Conservation (phyloP, 2,329 filamentous ascomycete species). For the Sarocladium strictum region DNA sequence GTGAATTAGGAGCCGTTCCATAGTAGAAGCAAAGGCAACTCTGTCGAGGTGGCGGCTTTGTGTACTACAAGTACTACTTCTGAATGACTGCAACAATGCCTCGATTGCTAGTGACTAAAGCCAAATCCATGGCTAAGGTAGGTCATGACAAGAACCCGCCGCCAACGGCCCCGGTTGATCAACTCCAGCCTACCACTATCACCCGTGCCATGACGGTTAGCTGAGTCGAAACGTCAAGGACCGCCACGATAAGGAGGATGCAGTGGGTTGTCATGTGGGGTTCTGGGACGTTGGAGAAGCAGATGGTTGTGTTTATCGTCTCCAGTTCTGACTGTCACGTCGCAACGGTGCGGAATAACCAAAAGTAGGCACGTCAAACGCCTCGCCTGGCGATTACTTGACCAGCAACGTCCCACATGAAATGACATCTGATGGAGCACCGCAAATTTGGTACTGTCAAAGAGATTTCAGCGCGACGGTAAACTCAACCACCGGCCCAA, state of each 20-base stretch:
- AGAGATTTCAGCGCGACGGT: not conserved
- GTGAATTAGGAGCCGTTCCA: constrained; percentile 5
- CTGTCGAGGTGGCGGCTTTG: constrained; percentile 2
- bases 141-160: constrained; percentile 9
- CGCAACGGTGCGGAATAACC: constrained; percentile 8
- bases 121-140: not conserved
- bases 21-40: constrained; percentile 6
- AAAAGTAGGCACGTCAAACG: not conserved
- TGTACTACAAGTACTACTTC: constrained; percentile 10
- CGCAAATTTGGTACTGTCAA: not conserved
- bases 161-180: not conserved
- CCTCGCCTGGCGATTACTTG: not conserved
- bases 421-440: not conserved
- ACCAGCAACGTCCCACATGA: constrained; percentile 1
- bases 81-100: not conserved
- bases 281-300: not conserved
- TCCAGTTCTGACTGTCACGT: constrained; percentile 5
- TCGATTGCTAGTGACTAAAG: not conserved
- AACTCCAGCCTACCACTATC: constrained; percentile 3
- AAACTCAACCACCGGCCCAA: not conserved
- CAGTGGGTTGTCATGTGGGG: not conserved
- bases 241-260: not conserved
- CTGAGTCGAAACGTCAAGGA: not conserved
- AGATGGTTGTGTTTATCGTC: not conserved
- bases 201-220: not conserved